Conservation (phyloP, 345 rosid species). For the Mallotus nudiflorus region DNA sequence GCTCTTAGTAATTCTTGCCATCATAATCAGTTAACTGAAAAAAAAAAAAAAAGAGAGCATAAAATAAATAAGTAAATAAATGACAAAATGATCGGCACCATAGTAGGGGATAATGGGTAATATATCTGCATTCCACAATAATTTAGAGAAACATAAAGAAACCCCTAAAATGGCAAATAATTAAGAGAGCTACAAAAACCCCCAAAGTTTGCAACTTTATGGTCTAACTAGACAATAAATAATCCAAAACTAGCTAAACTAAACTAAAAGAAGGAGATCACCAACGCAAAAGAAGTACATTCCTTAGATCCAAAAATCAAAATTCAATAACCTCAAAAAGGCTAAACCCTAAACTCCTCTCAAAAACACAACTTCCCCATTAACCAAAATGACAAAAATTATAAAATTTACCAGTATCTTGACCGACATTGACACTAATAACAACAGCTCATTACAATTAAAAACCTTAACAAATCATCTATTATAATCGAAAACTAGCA, state of each 20-base stretch:
- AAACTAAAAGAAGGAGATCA: constrained; percentile 15
- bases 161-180: constrained; percentile 10
- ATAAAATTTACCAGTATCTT: constrained; percentile 15
- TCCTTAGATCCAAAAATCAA: constrained; percentile 23
- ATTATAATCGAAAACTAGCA: not conserved
- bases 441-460: not conserved
- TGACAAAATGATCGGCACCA: too few relatives aligned
- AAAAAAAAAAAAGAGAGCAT: too few relatives aligned
- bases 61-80: too few relatives aligned
- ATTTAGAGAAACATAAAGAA: too few relatives aligned
- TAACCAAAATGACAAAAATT: constrained; percentile 10
- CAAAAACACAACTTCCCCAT: constrained; percentile 16
- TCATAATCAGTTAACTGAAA: not conserved
- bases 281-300: constrained; percentile 13
- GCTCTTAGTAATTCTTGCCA: too few relatives aligned
- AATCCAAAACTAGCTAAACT: not conserved
- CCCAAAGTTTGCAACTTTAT: not conserved
- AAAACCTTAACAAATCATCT: not conserved
- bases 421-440: constrained; percentile 14
- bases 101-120: too few relatives aligned
- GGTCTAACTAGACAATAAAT: not conserved
- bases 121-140: too few relatives aligned
- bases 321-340: constrained; percentile 10
- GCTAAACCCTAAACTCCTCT: constrained; percentile 23
- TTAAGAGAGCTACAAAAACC: not conserved